Percentiles rank a stretch among this genome's conserved stretches.
phyloP scores from a whole-genome alignment of 2,329 filamentous ascomycete species.

The Clarireedia hainanense region DNA sequence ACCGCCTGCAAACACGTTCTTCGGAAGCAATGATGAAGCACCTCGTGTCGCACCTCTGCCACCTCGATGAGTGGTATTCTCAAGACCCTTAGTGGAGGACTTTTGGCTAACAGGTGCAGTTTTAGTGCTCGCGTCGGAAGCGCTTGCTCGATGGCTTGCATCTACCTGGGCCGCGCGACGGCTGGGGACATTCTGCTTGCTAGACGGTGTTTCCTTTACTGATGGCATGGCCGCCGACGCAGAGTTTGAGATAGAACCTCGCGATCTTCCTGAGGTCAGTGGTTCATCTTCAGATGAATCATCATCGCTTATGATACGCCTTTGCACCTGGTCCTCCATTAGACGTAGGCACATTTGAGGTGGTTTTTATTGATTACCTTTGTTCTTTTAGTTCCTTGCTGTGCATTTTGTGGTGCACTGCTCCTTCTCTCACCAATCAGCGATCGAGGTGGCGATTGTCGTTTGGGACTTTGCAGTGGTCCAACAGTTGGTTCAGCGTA shows the following conservation, averaged over 20 bases:
- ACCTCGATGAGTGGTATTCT: not conserved
- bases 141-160: not conserved
- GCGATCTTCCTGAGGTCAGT: not conserved
- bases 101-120: not conserved
- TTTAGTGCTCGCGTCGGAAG: not conserved
- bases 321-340: not conserved
- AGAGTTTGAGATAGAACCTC: not conserved
- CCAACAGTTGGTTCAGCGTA: not conserved
- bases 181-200: not conserved
- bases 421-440: not conserved
- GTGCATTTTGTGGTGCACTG: not conserved
- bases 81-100: not conserved
- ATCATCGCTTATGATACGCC: not conserved
- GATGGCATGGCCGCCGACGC: not conserved
- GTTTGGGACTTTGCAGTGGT: not conserved
- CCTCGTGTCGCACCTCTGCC: conserved; percentile 19
- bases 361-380: not conserved
- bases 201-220: not conserved
- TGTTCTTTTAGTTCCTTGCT: not conserved
- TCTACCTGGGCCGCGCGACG: not conserved
- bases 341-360: too few relatives aligned
- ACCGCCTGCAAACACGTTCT: conserved; percentile 21
- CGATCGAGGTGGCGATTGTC: conserved; percentile 9
- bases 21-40: conserved; percentile 7
- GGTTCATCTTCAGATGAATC: conserved; percentile 5